Base-by-base conservation (phyloP, 768 basidiomycete species). In the Tulasnella calospora region DNA sequence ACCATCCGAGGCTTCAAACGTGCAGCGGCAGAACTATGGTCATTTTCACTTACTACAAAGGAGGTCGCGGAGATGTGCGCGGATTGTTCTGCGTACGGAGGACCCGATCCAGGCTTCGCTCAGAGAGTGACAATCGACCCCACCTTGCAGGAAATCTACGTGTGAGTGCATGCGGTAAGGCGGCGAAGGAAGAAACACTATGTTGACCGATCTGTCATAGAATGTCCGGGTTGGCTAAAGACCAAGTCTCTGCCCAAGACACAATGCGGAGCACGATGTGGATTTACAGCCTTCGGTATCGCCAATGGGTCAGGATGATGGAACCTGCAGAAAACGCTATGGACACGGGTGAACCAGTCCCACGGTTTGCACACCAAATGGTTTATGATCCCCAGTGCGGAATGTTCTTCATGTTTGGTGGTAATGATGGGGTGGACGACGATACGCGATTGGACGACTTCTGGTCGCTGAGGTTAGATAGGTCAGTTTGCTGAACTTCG, bases 291-390 rank as follows among this genome's bases (percentile, higher is more conserved):
- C 70, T 79, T 35, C 57, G 61, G 33, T 35, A 79, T 30, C 27
- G 55, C 17, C 38, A 38, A 15, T 79, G 79, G 77, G 30, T 73
- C 35, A 71, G 35, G 12, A 71, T 36, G n/a, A 44, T 36, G 71
- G 71, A 36, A 30, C 36, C 71, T 36, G 19, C 33, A 30, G 51
- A 47, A 15, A 30, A 74, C 73, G 36, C 71, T 12, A 71, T 38
- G 35, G 35, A 23, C 13, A 36, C 41, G 33, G 73, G 23, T 40
- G 41, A 46, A 47, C 73, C 73, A 23, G 51, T 57, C 5, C 88
- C 93, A 9, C 86, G 93, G 74, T 94, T 91, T 81, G 93, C 93
- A 3, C 92, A 94, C 81, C 92, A 94, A 83, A 89, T 93, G 17
- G 91, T 91, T 57, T 94, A 93, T 79, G 90, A 93, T 80, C 84